phyloP scores from a whole-genome alignment of 192 early-diverging fungal genomes.

The Podila horticola region DNA sequence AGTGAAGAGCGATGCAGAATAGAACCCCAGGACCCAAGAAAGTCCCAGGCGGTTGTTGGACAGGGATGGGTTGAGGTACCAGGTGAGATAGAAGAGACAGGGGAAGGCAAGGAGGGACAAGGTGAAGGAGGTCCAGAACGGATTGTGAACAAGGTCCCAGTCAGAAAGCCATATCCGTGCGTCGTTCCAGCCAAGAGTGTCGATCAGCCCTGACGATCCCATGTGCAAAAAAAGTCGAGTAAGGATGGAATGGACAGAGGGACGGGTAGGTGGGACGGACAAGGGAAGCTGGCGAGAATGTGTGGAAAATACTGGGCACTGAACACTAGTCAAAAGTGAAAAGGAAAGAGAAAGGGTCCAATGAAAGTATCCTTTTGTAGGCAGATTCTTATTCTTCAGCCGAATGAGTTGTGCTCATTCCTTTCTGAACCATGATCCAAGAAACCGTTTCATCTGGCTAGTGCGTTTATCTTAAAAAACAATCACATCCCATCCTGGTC shows the following conservation, averaged over 20 bases:
- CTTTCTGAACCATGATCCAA: no score
- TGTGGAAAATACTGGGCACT: not conserved
- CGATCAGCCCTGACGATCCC: not conserved
- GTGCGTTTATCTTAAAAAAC: no score
- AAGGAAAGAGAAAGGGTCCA: not conserved
- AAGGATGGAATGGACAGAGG: not conserved
- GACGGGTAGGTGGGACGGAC: no score
- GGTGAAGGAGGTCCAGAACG: conserved; percentile 40
- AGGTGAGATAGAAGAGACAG: conserved; percentile 43
- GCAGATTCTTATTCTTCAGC: no score
- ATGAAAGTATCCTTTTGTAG: no score
- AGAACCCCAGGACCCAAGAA: conserved; percentile 47
- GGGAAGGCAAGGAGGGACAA: conserved; percentile 25
- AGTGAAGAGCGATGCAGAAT: conserved; percentile 30
- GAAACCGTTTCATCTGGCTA: no score
- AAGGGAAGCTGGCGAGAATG: not conserved
- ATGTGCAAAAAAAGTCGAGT: not conserved
- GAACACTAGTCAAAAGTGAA: not conserved
- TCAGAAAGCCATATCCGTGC: conserved; percentile 25
- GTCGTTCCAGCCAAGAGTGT: conserved; percentile 25
- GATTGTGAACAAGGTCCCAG: conserved; percentile 33
- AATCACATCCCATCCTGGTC: no score
- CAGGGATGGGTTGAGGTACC: conserved; percentile 41
- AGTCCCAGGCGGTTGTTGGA: conserved; percentile 42
- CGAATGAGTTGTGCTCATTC: no score